Percentiles rank a stretch among this genome's conserved stretches.
Conservation (phyloP, 2,329 filamentous ascomycete genomes). For the Coleophoma cylindrospora region DNA sequence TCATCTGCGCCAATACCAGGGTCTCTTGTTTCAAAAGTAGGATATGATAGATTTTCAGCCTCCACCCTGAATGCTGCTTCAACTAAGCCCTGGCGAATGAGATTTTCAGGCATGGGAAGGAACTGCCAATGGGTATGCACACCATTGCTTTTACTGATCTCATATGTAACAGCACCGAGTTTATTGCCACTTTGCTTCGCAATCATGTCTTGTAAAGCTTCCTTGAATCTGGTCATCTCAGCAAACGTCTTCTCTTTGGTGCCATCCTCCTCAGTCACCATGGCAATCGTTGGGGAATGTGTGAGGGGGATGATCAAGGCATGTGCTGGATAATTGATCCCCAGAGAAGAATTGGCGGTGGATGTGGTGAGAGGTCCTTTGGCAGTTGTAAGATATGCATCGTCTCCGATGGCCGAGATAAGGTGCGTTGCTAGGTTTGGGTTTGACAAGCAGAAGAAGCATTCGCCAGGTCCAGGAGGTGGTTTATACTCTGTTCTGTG, state of each 20-base stretch:
- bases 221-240: slow-evolving; percentile 82
- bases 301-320: slow-evolving; percentile 86
- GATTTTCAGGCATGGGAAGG: slow-evolving; percentile 65
- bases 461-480: slow-evolving; percentile 68
- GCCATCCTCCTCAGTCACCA: slow-evolving; percentile 55
- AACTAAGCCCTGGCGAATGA: slow-evolving; percentile 68
- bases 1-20: slow-evolving; percentile 46
- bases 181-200: slow-evolving; percentile 44
- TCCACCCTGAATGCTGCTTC: slow-evolving; percentile 87
- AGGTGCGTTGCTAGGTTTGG: slow-evolving; percentile 80
- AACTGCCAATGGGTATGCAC: slow-evolving; percentile 95
- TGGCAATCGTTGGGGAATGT: slow-evolving; percentile 70
- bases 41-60: slow-evolving; percentile 66
- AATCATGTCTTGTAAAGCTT: slow-evolving; percentile 76
- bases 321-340: slow-evolving; percentile 74
- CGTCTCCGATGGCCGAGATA: slow-evolving; percentile 81
- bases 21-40: slow-evolving; percentile 42
- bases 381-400: slow-evolving; percentile 84
- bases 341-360: slow-evolving; percentile 58
- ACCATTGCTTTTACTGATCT: slow-evolving; percentile 76
- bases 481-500: slow-evolving; percentile 44
- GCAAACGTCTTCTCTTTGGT: slow-evolving; percentile 52
- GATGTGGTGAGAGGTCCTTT: slow-evolving; percentile 80
- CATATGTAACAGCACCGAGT: slow-evolving; percentile 85
- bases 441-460: slow-evolving; percentile 95